phyloP scores from a whole-genome alignment of 192 early-diverging fungal genomes.

The Spizellomyces punctatus region DNA sequence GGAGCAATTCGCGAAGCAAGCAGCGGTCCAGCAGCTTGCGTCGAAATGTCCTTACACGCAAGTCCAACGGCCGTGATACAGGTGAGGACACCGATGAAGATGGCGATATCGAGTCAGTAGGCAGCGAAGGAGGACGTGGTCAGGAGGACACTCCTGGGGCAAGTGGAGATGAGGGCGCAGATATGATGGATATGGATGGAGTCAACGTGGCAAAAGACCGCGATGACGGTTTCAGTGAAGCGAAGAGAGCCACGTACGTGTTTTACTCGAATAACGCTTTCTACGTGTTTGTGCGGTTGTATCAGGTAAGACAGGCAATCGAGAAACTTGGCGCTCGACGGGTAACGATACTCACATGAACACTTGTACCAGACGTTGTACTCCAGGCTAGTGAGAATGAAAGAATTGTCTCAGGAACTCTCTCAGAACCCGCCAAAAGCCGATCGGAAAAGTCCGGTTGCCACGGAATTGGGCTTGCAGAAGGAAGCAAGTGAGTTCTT shows the following conservation, averaged over 20 bases:
- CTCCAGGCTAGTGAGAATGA: conserved; percentile 77
- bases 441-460: conserved; percentile 62
- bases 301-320: conserved; percentile 57
- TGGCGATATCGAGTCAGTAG: conserved; percentile 23
- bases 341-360: background rate
- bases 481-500: conserved; percentile 26
- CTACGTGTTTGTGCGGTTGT: conserved; percentile 88
- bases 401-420: conserved; percentile 68
- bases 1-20: background rate
- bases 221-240: conserved; percentile 2
- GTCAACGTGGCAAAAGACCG: background rate
- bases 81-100: conserved; percentile 35
- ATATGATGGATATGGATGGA: conserved; percentile 17
- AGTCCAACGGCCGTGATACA: conserved; percentile 6
- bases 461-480: conserved; percentile 54
- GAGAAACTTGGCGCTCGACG: background rate
- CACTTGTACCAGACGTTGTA: conserved; percentile 75
- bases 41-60: conserved; percentile 18
- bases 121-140: conserved; percentile 5
- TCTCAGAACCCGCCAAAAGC: conserved; percentile 50
- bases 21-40: conserved; percentile 2
- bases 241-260: conserved; percentile 46
- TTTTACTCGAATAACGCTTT: conserved; percentile 88
- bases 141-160: conserved; percentile 2
- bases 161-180: background rate